Conservation (phyloP, 2,329 filamentous ascomycete species). For the Pseudogymnoascus verrucosus region DNA sequence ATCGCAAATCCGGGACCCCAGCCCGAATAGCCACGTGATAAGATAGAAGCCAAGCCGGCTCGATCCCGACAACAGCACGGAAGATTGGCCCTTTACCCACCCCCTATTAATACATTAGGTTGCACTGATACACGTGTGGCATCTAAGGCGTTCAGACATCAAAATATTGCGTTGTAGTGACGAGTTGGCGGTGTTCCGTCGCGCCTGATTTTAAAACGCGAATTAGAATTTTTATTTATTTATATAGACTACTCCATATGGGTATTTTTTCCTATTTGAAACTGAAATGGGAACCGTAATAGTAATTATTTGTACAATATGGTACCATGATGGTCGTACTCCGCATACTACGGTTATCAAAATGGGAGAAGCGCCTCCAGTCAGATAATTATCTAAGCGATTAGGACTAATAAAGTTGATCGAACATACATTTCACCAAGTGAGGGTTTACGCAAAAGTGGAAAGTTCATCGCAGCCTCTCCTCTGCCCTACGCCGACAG, state of each 20-base stretch:
- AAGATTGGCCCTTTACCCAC: neutral
- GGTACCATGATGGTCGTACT: neutral
- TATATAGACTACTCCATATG: neutral
- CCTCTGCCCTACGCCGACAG: neutral
- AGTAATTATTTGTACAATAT: neutral
- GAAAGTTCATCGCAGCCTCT: neutral
- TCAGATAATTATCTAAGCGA: neutral
- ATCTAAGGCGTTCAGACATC: neutral
- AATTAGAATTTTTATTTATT: neutral
- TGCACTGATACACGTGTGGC: neutral
- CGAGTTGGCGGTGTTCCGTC: neutral
- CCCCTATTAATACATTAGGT: neutral
- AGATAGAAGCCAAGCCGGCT: neutral
- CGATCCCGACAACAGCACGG: neutral
- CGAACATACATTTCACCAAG: neutral
- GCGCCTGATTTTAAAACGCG: neutral
- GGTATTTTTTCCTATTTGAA: neutral
- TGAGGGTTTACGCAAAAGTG: neutral
- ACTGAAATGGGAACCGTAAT: neutral
- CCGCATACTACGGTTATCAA: neutral
- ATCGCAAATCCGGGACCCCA: neutral
- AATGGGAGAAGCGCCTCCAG: neutral
- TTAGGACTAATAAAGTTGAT: neutral
- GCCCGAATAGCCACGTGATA: conserved; percentile 3
- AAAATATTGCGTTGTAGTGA: neutral